Conservation (phyloP, 208 protist genomes). For the Entamoeba dispar region DNA sequence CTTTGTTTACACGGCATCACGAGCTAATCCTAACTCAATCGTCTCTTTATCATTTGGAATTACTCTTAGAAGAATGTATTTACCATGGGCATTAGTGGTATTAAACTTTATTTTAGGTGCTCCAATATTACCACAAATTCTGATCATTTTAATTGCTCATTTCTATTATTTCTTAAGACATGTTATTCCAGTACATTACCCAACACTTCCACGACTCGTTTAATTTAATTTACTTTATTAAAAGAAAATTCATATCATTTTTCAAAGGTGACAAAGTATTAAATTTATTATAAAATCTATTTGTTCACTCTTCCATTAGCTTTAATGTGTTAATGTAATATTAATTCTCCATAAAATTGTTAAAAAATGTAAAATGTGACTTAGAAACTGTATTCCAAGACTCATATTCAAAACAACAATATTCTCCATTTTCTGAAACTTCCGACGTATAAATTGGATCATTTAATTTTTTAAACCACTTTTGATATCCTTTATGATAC, state of each 20-base stretch:
- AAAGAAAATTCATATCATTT: no score
- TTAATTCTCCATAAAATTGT: not conserved
- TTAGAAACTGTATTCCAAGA: not conserved
- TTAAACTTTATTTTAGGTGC: not conserved
- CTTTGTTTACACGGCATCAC: not conserved
- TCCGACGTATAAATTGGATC: not conserved
- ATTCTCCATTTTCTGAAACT: not conserved
- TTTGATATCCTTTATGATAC: not conserved
- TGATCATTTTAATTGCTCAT: not conserved
- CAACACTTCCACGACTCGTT: not conserved
- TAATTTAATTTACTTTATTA: not conserved
- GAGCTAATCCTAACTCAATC: not conserved
- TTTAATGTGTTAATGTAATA: no score
- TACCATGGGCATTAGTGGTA: not conserved
- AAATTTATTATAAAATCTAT: no score
- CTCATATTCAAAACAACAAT: constrained; percentile 6
- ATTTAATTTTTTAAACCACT: not conserved
- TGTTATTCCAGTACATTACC: not conserved
- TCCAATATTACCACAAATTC: not conserved
- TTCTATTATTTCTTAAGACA: not conserved
- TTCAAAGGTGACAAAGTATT: no score
- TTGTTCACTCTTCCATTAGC: no score
- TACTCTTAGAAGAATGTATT: not conserved
- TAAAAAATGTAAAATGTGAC: not conserved
- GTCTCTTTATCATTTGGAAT: not conserved